These are phyloP conservation scores for Aspergillus novoparasiticus DNA, from an alignment of 2,329 filamentous ascomycete species.

Conservation along the genomic window DNA sequence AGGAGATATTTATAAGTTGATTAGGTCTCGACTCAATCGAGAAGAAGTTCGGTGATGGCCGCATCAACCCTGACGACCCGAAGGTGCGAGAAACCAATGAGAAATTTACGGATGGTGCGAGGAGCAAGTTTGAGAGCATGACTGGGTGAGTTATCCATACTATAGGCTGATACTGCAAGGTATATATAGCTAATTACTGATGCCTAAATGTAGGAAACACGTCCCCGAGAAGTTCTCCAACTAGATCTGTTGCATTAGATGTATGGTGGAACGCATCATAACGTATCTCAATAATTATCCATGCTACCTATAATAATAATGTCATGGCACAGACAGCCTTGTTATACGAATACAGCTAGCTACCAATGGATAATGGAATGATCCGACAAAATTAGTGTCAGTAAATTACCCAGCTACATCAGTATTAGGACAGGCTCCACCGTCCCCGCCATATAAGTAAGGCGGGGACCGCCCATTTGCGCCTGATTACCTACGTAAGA, in stretches of 20 bases:
- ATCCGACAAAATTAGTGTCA: no score
- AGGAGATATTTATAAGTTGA: neutral
- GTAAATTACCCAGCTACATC: no score
- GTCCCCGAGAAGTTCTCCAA: neutral
- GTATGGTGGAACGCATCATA: no score
- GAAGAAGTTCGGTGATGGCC: slow-evolving; percentile 52
- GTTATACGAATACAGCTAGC: no score
- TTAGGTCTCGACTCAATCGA: slow-evolving; percentile 50
- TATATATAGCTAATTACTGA: neutral
- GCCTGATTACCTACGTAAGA: no score
- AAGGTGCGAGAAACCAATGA: slow-evolving; percentile 47
- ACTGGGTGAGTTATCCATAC: slow-evolving; percentile 39
- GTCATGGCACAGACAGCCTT: no score
- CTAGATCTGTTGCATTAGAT: neutral
- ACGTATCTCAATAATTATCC: no score
- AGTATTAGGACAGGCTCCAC: no score
- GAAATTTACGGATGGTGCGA: slow-evolving; percentile 55
- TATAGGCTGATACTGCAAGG: no score
- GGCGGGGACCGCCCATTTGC: no score
- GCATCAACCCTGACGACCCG: slow-evolving; percentile 35
- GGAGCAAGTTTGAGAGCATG: slow-evolving; percentile 53
- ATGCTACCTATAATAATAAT: neutral
- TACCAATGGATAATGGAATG: no score
- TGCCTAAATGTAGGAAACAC: neutral
- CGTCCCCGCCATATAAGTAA: no score